Evolutionary conservation across 306 rosid species (phyloP), one percentile per base, ranked within the genome.

Genomic region (Fragaria nilgerrensis): DNA sequence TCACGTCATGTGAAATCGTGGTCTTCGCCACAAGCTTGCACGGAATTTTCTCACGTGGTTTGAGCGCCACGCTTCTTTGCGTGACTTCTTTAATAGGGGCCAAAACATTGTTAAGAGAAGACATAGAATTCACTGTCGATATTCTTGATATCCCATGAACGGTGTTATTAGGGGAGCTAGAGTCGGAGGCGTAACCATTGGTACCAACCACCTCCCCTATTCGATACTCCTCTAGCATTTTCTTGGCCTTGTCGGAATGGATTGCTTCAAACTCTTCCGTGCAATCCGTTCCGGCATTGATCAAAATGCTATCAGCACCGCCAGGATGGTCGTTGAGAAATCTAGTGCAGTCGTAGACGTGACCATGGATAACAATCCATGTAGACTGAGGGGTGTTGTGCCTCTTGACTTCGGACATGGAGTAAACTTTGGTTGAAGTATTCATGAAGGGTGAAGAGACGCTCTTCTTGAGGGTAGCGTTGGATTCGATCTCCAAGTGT

Each of bases 261-360:
- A 94, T 94, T 72, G 97, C 96, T 5, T 94, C 94, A 59, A 94
- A 94, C 55, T 92, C 98, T 22, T 94, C 98, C 0, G 98, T 91
- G 71, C 91, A 91, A 84, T 94, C 97, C 3, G 94, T 87, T 68
- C 98, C 98, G 15, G 93, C 93, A 20, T 94, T 92, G 74, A 92
- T 89, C 74, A 94, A 87, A 72, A 94, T 94, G 82, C 98, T 94
- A 37, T 94, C 97, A 7, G 81, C 70, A 63, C 98, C 98, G 1
- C 98, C 98, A 0, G 98, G 98, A 74, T 94, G 98, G 63, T 89
- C 92, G 9, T 90, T 85, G 82, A 94, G 81, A 82, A 90, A 94
- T 29, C 63, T 82, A 27, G 96, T 90, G 86, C 97, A 90, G 45
- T 94, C 91, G 64, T 92, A 94, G 75, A 94, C 81, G 2, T 92